Conservation (phyloP, 345 rosid genomes). For the Euphorbia lathyris region DNA sequence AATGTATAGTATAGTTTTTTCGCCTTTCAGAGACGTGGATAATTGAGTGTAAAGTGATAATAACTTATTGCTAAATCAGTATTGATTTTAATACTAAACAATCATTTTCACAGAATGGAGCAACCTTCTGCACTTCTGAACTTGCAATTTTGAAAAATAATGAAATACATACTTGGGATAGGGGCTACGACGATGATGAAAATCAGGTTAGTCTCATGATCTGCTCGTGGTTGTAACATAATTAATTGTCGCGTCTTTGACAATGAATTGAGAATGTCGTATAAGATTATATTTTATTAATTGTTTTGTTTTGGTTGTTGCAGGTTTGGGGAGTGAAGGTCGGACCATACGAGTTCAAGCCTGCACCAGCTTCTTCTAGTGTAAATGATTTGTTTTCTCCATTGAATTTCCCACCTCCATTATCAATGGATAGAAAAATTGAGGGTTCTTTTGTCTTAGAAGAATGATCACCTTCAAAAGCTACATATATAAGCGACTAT, state of each 20-base stretch:
- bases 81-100: not conserved
- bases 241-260: too few relatives aligned
- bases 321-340: conserved; percentile 87
- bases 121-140: conserved; percentile 74
- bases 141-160: conserved; percentile 74
- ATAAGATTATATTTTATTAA: too few relatives aligned
- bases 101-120: conserved; percentile 52
- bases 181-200: conserved; percentile 72
- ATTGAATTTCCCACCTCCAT: conserved; percentile 47
- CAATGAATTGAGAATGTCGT: too few relatives aligned
- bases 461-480: conserved; percentile 37
- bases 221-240: not conserved
- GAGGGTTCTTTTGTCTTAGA: conserved; percentile 79
- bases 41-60: too few relatives aligned
- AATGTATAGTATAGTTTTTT: not conserved
- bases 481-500: not conserved
- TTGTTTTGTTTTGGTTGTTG: conserved; percentile 4
- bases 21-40: not conserved
- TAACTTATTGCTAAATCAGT: not conserved
- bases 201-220: conserved; percentile 53
- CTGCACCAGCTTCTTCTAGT: conserved; percentile 55
- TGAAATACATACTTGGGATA: conserved; percentile 88
- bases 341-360: conserved; percentile 82
- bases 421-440: conserved; percentile 58
- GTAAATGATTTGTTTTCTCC: conserved; percentile 49